A percentile compares a stretch with the other conserved stretches of the same genome.
Conservation (phyloP, 176 grass and related monocot species). For the Musa schizocarpa region DNA sequence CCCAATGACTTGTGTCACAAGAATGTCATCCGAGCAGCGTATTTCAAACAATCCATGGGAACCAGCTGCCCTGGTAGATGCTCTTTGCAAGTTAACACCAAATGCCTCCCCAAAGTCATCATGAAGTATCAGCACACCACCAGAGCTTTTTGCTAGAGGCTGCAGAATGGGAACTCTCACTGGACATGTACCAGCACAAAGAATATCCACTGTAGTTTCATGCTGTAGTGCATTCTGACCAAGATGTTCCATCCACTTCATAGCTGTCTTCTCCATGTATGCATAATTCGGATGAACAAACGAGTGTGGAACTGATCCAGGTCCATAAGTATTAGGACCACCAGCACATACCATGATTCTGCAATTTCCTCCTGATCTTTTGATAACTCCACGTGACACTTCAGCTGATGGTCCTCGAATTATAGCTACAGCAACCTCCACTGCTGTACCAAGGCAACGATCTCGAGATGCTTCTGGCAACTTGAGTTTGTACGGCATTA, state of each 20-base stretch:
- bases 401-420: conserved; percentile 75
- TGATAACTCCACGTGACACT: conserved; percentile 81
- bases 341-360: conserved; percentile 84
- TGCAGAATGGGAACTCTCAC: conserved; percentile 75
- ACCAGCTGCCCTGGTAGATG: conserved; percentile 62
- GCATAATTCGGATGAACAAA: conserved; percentile 90
- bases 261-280: conserved; percentile 81
- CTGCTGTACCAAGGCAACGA: conserved; percentile 77
- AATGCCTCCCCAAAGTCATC: conserved; percentile 99
- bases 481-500: conserved; percentile 65
- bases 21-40: conserved; percentile 79
- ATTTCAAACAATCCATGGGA: conserved; percentile 92
- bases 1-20: conserved; percentile 92
- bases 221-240: conserved; percentile 73
- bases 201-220: conserved; percentile 70
- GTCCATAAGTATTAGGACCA: conserved; percentile 82
- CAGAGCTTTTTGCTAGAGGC: conserved; percentile 80
- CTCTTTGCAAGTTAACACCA: conserved; percentile 95
- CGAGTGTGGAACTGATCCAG: conserved; percentile 80
- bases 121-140: conserved; percentile 87
- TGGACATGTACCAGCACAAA: conserved; percentile 89
- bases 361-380: conserved; percentile 86
- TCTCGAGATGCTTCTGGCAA: conserved; percentile 75
- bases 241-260: conserved; percentile 81
- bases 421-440: conserved; percentile 83